phyloP scores from a whole-genome alignment of 768 basidiomycete species.

The Hysterangium stoloniferum region DNA sequence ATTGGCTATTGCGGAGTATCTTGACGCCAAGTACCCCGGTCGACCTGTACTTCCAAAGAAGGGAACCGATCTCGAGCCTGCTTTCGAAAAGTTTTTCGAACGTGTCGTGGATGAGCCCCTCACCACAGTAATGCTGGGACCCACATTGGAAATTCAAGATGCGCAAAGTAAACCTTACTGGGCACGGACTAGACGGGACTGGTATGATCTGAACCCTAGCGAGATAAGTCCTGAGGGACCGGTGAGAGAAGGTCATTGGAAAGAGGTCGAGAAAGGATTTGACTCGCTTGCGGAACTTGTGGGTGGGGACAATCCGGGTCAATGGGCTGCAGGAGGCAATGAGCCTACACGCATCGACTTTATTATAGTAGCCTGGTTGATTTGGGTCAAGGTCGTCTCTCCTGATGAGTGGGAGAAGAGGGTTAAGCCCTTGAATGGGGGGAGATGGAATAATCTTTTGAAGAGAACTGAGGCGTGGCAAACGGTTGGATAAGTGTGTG shows the following conservation, averaged over 20 bases:
- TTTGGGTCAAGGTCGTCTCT: constrained; percentile 69
- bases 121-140: constrained; percentile 62
- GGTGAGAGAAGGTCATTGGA: constrained; percentile 22
- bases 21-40: constrained; percentile 60
- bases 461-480: constrained; percentile 23
- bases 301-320: constrained; percentile 48
- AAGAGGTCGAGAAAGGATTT: constrained; percentile 45
- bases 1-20: constrained; percentile 62
- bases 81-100: constrained; percentile 67
- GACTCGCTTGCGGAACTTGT: constrained; percentile 54
- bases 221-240: constrained; percentile 28
- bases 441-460: constrained; percentile 57
- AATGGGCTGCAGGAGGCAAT: constrained; percentile 52
- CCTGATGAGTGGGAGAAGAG: constrained; percentile 66
- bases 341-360: constrained; percentile 73
- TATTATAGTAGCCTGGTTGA: constrained; percentile 59
- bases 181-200: constrained; percentile 26
- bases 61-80: constrained; percentile 53
- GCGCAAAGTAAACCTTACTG: constrained; percentile 48
- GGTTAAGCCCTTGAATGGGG: constrained; percentile 53
- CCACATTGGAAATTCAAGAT: constrained; percentile 55
- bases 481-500: no score
- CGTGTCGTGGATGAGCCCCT: constrained; percentile 63
- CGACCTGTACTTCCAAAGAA: constrained; percentile 62
- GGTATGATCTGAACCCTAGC: constrained; percentile 24